phyloP scores from a whole-genome alignment of 768 basidiomycete species.

The Pluteus cervinus region DNA sequence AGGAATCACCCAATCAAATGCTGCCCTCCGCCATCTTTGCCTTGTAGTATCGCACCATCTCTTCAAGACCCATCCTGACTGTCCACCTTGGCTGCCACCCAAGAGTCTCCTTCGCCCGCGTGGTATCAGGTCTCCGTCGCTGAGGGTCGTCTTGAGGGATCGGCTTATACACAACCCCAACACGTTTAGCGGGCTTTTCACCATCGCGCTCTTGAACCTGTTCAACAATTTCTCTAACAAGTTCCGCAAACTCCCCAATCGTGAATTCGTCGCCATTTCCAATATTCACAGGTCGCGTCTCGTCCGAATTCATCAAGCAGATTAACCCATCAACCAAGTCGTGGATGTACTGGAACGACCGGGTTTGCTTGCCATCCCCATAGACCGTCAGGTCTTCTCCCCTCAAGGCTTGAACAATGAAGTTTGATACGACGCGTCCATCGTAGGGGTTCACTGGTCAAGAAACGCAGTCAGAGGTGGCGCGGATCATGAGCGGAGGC shows the following conservation, averaged over 20 bases:
- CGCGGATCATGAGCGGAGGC: constrained; percentile 1
- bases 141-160: constrained; percentile 94
- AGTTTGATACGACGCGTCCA: constrained; percentile 98
- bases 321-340: constrained; percentile 94
- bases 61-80: constrained; percentile 88
- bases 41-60: constrained; percentile 93
- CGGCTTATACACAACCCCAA: constrained; percentile 69
- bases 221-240: constrained; percentile 88
- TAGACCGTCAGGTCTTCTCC: constrained; percentile 98
- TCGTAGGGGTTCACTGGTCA: constrained; percentile 87
- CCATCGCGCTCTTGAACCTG: constrained; percentile 88
- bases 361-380: constrained; percentile 89
- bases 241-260: constrained; percentile 88
- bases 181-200: constrained; percentile 38
- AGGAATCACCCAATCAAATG: too few species aligned
- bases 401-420: constrained; percentile 94
- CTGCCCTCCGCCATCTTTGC: constrained; percentile 83
- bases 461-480: constrained; percentile 17
- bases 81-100: constrained; percentile 93
- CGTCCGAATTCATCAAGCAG: constrained; percentile 90
- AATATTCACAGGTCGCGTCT: constrained; percentile 93
- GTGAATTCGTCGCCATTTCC: constrained; percentile 96
- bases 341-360: constrained; percentile 98
- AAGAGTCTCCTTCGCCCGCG: constrained; percentile 77
- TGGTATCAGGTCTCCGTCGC: constrained; percentile 88